phyloP scores from a whole-genome alignment of 2,329 filamentous ascomycete genomes.

The Didymella segeticola region DNA sequence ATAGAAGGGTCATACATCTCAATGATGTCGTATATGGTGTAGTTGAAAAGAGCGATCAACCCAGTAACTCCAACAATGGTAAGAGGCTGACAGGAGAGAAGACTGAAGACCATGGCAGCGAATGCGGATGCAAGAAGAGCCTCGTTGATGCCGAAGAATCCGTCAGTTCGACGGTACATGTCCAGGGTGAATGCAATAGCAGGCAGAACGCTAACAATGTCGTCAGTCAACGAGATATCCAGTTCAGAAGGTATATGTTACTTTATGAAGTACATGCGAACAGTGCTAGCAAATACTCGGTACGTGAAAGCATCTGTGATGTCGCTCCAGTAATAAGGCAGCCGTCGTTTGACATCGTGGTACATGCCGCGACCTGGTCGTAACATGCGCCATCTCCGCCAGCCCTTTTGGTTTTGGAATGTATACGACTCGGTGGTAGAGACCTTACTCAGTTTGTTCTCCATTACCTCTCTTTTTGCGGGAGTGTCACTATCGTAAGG shows the following conservation, averaged over 20 bases:
- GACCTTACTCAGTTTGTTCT: slow-evolving; percentile 18
- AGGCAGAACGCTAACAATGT: slow-evolving; percentile 55
- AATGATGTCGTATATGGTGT: slow-evolving; percentile 66
- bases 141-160: slow-evolving; percentile 65
- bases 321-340: slow-evolving; percentile 65
- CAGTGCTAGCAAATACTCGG: slow-evolving; percentile 60
- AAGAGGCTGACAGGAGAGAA: slow-evolving; percentile 60
- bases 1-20: slow-evolving; percentile 56
- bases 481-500: background rate
- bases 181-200: slow-evolving; percentile 66
- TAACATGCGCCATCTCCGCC: slow-evolving; percentile 52
- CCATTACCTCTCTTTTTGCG: background rate
- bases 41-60: slow-evolving; percentile 60
- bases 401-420: slow-evolving; percentile 49
- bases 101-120: slow-evolving; percentile 63
- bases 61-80: slow-evolving; percentile 66
- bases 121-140: slow-evolving; percentile 62
- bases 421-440: slow-evolving; percentile 38
- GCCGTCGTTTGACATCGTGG: slow-evolving; percentile 59
- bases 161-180: slow-evolving; percentile 62
- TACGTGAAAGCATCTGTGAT: slow-evolving; percentile 63
- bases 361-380: slow-evolving; percentile 61
- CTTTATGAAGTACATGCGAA: slow-evolving; percentile 67
- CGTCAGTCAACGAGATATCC: slow-evolving; percentile 4
- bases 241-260: slow-evolving; percentile 21